Base-by-base conservation (phyloP, 108 stramenopile genomes). In the Schizochytrium sp. region DNA sequence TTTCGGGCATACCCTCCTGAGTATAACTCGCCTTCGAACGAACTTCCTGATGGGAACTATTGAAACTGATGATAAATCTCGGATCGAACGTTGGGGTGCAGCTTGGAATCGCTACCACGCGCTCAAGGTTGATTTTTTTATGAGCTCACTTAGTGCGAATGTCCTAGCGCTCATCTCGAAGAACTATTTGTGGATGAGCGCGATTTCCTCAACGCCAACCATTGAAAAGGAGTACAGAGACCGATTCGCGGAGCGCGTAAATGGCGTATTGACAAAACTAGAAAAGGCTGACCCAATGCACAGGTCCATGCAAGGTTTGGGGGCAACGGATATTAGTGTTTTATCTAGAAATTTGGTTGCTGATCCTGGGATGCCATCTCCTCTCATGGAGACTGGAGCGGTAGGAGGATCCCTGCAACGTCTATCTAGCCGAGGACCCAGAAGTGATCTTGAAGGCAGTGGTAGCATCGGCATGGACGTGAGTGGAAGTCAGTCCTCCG, bases 1-100 rank as follows among this genome's bases (percentile, higher is more conserved):
- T 99, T 98, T 91, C 95, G 98, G 19, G 97, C 96, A 4, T 98
- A 95, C 88, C 98, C 97, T 13, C 97, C 97, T 1, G 97, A 97
- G 90, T 98, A 97, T 92, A 95, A 88, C 41, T 91, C 94, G 4
- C 91, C 93, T 56, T 44, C 92, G 17, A 93, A 97, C 88, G 92
- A 96, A 90, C 96, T 95, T 88, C 98, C 98, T 41, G 96, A 99
- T 93, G 97, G 97, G 5, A 83, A 83, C 76, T 17, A 83, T 40
- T 28, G 76, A 55, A 0, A 83, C 76, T 5, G 76, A 83, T 53
- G 76, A 83, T 53, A 83, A 83, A 90, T 38, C 64, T 1, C 89
- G 97, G 17, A 88, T 97, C 60, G 96, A 97, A 90, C 87, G 90
- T n/a, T 97, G 98, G 98, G 98, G 98, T 40, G 93, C 95, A n/a